Evolutionary conservation across 805 yeast genomes (phyloP), one percentile per base, ranked within the genome.

Genomic region (Wickerhamiella bombiphila): DNA sequence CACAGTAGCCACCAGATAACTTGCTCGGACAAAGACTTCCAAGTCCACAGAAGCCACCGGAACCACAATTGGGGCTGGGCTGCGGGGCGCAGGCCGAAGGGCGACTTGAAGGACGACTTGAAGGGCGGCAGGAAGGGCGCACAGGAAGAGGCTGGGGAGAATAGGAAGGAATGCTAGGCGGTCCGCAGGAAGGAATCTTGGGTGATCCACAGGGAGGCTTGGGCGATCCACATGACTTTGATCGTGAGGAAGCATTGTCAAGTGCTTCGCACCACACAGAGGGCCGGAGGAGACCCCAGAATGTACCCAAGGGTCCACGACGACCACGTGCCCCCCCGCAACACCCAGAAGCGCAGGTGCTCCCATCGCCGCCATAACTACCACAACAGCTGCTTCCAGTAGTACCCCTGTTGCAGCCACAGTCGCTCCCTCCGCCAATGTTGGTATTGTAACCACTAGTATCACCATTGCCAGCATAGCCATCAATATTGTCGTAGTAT

Each of bases 361-460:
- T 21, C 16, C 32, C 20, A 5, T 20, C 9, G 34, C 38, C 29
- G 38, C 25, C 11, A 22, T 35, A 29, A 14, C 28, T 13, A 22
- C 29, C 16, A 29, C 40, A 7, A n/a, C 22, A 3, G 25, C 31
- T 17, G 35, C 39, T 35, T 18, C 33, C 19, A 18, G 19, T 5
- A 26, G 21, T 33, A 22, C 29, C 18, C 16, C 20, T 25, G 33
- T 32, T 28, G 33, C 40, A 37, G 19, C 32, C 28, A 29, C 33
- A 32, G 20, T 37, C 36, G 33, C 28, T 37, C 22, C 32, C 21
- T 17, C 17, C 33, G n/a, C 32, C 29, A 15, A 28, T 29, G 22
- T 33, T 13, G 29, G 17, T 5, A 20, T 33, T 22, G 19, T 17
- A 17, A 22, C 18, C 22, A 4, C 6, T 5, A 22, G 29, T 29